A percentile compares a stretch with the other conserved stretches of the same genome.
phyloP scores from a whole-genome alignment of 1,284 basidiomycete species.

The Microbotryum violaceum region DNA sequence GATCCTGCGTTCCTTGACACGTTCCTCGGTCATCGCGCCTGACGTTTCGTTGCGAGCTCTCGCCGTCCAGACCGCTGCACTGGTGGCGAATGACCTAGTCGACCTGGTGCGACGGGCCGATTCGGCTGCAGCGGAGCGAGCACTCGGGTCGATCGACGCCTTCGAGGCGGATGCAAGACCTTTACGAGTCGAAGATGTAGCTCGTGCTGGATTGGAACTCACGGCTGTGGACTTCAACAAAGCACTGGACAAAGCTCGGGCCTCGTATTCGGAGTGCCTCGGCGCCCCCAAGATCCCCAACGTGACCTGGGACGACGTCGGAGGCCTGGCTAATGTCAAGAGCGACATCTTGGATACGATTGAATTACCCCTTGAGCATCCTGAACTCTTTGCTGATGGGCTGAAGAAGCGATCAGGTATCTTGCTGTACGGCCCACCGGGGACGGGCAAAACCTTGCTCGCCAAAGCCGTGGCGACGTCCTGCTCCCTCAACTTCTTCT shows the following conservation, averaged over 20 bases:
- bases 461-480: slow-evolving; percentile 47
- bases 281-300: slow-evolving; percentile 94
- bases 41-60: slow-evolving; percentile 69
- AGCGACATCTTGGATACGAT: slow-evolving; percentile 93
- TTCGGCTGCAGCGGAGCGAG: slow-evolving; percentile 55
- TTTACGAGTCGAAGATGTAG: slow-evolving; percentile 6
- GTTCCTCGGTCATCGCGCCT: slow-evolving; percentile 51
- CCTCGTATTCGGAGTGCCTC: slow-evolving; percentile 81
- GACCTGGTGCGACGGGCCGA: slow-evolving; percentile 62
- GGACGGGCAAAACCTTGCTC: slow-evolving; percentile 46
- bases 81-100: slow-evolving; percentile 75
- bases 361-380: slow-evolving; percentile 87
- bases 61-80: slow-evolving; percentile 83
- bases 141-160: slow-evolving; percentile 29
- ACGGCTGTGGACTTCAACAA: slow-evolving; percentile 30
- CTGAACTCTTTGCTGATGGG: slow-evolving; percentile 85
- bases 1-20: slow-evolving; percentile 54
- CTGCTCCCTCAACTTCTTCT: slow-evolving; percentile 47
- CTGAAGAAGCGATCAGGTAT: slow-evolving; percentile 91
- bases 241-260: slow-evolving; percentile 68
- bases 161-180: not conserved
- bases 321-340: slow-evolving; percentile 82
- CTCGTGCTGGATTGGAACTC: slow-evolving; percentile 28
- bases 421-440: slow-evolving; percentile 44
- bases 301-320: slow-evolving; percentile 97